These are phyloP conservation scores for Tetrahymena thermophila DNA, from an alignment of 73 alveolate genomes.

Conservation along the genomic window DNA sequence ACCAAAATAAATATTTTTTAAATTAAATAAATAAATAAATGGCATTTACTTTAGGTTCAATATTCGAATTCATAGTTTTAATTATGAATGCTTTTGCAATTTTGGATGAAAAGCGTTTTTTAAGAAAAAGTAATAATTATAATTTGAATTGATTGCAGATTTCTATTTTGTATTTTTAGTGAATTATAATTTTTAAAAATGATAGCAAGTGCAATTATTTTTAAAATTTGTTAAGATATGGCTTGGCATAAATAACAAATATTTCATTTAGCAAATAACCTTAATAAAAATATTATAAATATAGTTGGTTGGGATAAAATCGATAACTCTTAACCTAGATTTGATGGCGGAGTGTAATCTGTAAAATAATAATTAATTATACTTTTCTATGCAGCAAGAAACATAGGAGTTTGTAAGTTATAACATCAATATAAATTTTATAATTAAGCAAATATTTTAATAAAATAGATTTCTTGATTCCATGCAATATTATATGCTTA, in stretches of 20 bases:
- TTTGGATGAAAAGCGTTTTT: not conserved
- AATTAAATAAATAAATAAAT: not conserved
- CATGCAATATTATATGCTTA: not conserved
- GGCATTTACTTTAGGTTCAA: not conserved
- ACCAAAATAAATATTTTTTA: not conserved
- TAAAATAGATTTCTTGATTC: not conserved
- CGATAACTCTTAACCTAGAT: not conserved
- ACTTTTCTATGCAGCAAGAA: not conserved
- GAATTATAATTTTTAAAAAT: no score
- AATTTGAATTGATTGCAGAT: not conserved
- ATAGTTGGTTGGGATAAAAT: not conserved
- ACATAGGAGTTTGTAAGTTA: not conserved
- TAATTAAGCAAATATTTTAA: not conserved
- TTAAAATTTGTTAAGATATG: no score
- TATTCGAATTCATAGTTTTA: not conserved
- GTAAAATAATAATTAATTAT: not conserved
- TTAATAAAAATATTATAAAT: not conserved
- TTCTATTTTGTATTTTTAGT: no score
- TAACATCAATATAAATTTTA: not conserved
- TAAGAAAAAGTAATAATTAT: not conserved
- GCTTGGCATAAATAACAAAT: no score
- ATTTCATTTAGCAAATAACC: not conserved
- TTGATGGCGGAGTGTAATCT: not conserved
- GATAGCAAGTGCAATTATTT: no score
- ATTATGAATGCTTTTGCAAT: not conserved